Conservation (phyloP, 768 basidiomycete genomes). For the Chalciporus pseudorubinellus region DNA sequence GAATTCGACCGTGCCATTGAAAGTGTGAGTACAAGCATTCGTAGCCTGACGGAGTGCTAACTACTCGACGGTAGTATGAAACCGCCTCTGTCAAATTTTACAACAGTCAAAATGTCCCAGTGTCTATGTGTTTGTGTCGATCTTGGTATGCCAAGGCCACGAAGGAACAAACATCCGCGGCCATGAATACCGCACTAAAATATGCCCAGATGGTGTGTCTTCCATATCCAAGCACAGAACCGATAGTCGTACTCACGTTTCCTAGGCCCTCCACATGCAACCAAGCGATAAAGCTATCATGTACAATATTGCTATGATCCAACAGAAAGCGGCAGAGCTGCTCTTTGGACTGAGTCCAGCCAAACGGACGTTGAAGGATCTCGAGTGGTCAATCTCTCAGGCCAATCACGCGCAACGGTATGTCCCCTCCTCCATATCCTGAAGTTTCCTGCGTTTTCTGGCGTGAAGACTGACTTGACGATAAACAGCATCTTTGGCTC, state of each 20-base stretch:
- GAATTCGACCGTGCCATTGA: slow-evolving; percentile 97
- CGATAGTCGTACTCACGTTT: slow-evolving; percentile 1
- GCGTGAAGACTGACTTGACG: not conserved
- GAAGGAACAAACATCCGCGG: slow-evolving; percentile 78
- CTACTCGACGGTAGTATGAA: slow-evolving; percentile 63
- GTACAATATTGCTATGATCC: slow-evolving; percentile 98
- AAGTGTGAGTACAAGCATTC: slow-evolving; percentile 55
- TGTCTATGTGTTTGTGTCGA: slow-evolving; percentile 82
- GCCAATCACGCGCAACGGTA: slow-evolving; percentile 87
- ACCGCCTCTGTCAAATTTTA: slow-evolving; percentile 83
- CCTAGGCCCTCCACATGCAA: slow-evolving; percentile 78
- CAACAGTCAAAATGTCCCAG: slow-evolving; percentile 66
- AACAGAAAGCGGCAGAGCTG: slow-evolving; percentile 94
- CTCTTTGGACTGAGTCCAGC: slow-evolving; percentile 68
- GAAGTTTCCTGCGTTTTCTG: not conserved
- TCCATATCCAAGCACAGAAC: not conserved
- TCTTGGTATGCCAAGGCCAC: slow-evolving; percentile 94
- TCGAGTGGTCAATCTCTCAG: slow-evolving; percentile 74
- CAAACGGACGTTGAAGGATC: slow-evolving; percentile 79
- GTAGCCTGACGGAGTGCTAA: no score
- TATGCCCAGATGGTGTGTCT: slow-evolving; percentile 70
- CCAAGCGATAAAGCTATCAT: slow-evolving; percentile 87
- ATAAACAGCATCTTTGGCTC: slow-evolving; percentile 72
- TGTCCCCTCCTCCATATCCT: slow-evolving; percentile 18
- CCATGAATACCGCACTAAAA: slow-evolving; percentile 81